phyloP scores from a whole-genome alignment of 1,139 yeast genomes.

The Yamadazyma diospyri region DNA sequence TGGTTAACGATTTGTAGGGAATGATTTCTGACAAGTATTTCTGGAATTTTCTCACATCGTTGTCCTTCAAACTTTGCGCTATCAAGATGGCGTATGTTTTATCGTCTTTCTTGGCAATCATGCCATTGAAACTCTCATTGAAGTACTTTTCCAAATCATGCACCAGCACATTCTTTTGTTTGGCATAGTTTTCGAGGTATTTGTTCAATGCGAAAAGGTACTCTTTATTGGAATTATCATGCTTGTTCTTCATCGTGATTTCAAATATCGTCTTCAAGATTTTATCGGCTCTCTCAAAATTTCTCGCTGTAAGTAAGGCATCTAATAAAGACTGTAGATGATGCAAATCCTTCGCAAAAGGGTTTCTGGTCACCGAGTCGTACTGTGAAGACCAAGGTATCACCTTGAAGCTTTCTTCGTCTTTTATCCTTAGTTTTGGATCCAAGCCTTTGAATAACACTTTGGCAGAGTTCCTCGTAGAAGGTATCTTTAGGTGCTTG shows the following conservation, averaged over 20 bases:
- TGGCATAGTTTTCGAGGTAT: slow-evolving; percentile 34
- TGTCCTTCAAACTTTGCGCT: slow-evolving; percentile 22
- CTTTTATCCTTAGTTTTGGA: slow-evolving; percentile 1
- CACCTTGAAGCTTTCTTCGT: slow-evolving; percentile 13
- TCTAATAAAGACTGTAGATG: slow-evolving; percentile 77
- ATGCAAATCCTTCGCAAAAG: slow-evolving; percentile 54
- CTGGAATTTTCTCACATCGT: slow-evolving; percentile 9
- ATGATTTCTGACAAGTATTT: slow-evolving; percentile 21
- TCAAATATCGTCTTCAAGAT: slow-evolving; percentile 54
- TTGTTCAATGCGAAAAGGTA: slow-evolving; percentile 36
- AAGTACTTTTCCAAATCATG: slow-evolving; percentile 28
- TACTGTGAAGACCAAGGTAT: slow-evolving; percentile 38
- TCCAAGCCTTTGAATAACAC: slow-evolving; percentile 4
- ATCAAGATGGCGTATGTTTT: slow-evolving; percentile 46
- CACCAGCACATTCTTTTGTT: slow-evolving; percentile 24
- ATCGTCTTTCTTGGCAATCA: slow-evolving; percentile 29
- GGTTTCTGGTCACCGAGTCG: slow-evolving; percentile 42
- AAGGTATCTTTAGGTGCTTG: neutral
- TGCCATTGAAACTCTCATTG: slow-evolving; percentile 22
- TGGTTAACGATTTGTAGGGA: slow-evolving; percentile 7
- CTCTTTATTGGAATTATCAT: slow-evolving; percentile 21
- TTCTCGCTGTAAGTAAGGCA: slow-evolving; percentile 69
- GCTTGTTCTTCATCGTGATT: slow-evolving; percentile 28
- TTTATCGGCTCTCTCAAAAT: slow-evolving; percentile 68
- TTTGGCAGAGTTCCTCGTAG: slow-evolving; percentile 2